Conservation (phyloP, 441 rosid species). For the Dalechampia spathulata region DNA sequence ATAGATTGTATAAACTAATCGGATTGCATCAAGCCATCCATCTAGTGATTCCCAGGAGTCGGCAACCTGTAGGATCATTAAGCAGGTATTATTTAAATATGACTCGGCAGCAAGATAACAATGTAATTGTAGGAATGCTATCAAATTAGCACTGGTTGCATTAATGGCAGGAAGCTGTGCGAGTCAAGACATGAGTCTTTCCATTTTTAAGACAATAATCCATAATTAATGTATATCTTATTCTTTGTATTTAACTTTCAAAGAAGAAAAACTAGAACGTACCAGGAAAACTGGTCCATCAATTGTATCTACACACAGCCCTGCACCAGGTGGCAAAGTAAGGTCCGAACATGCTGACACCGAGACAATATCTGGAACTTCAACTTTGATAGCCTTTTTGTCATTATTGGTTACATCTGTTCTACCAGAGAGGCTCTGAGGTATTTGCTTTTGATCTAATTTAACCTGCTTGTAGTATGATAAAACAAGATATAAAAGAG, state of each 20-base stretch:
- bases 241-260: not conserved
- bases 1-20: slow-evolving; percentile 77
- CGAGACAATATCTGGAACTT: slow-evolving; percentile 69
- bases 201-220: not conserved
- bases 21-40: slow-evolving; percentile 97
- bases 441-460: slow-evolving; percentile 48
- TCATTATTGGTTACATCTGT: slow-evolving; percentile 37
- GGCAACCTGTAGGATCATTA: slow-evolving; percentile 53
- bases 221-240: not conserved
- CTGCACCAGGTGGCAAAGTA: slow-evolving; percentile 95
- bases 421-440: slow-evolving; percentile 56
- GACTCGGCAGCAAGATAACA: not conserved
- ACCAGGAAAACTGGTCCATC: slow-evolving; percentile 80
- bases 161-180: not conserved
- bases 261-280: slow-evolving; percentile 16
- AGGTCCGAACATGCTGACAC: slow-evolving; percentile 87
- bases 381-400: slow-evolving; percentile 55
- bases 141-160: not conserved
- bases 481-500: not conserved
- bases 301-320: slow-evolving; percentile 78
- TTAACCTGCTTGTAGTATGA: slow-evolving; percentile 32
- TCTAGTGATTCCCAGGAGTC: slow-evolving; percentile 94
- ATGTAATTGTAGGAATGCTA: not conserved
- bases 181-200: not conserved
- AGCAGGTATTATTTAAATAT: no score